A percentile compares a stretch with the other conserved stretches of the same genome.
These are phyloP conservation scores for Chernovozyma sophiae-reginae DNA, from an alignment of 1,139 yeast species.

Conservation along the genomic window DNA sequence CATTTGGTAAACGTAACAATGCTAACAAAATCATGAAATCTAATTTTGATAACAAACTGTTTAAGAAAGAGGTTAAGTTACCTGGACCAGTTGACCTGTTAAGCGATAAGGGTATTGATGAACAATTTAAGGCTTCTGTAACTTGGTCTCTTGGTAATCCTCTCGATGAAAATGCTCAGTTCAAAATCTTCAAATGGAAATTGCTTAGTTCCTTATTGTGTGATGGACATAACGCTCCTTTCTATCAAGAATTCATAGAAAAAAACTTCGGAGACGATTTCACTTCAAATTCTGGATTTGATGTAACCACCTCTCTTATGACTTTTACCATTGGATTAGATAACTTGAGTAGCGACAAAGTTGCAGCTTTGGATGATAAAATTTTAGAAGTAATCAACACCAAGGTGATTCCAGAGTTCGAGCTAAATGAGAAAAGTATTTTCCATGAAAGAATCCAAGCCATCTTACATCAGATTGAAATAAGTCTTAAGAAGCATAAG, in stretches of 20 bases:
- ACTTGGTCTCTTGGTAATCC: conserved; percentile 88
- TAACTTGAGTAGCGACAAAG: conserved; percentile 56
- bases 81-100: conserved; percentile 82
- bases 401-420: conserved; percentile 38
- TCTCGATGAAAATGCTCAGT: conserved; percentile 44
- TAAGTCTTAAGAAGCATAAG: conserved; percentile 78
- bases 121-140: conserved; percentile 74
- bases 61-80: neutral
- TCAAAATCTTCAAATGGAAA: conserved; percentile 70
- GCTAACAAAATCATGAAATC: conserved; percentile 14
- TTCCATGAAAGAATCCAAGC: conserved; percentile 72
- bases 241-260: conserved; percentile 82
- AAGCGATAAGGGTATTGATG: conserved; percentile 53
- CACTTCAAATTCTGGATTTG: conserved; percentile 84
- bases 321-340: conserved; percentile 84
- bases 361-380: conserved; percentile 40
- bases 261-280: conserved; percentile 82
- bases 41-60: neutral
- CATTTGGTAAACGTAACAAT: conserved; percentile 48
- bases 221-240: conserved; percentile 91
- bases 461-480: conserved; percentile 81
- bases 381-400: conserved; percentile 39
- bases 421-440: conserved; percentile 37
- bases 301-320: conserved; percentile 72
- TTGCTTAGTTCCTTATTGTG: conserved; percentile 67